phyloP scores from a whole-genome alignment of 1,139 yeast species.

The Candida smagusa region DNA sequence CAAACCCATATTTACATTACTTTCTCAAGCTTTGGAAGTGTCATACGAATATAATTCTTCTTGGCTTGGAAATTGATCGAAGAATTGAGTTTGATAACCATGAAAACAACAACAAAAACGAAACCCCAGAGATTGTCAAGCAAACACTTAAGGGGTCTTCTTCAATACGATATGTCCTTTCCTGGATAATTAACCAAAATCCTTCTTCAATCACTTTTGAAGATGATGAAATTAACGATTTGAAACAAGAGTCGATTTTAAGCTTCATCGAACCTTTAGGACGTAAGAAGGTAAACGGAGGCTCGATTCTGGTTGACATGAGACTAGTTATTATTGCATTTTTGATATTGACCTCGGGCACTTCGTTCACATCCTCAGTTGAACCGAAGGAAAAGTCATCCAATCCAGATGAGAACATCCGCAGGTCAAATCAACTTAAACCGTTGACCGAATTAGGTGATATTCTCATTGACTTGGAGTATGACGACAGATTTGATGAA shows the following conservation, averaged over 20 bases:
- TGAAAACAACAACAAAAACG: slow-evolving; percentile 22
- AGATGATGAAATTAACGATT: slow-evolving; percentile 28
- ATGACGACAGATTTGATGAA: slow-evolving; percentile 69
- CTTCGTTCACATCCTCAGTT: slow-evolving; percentile 10
- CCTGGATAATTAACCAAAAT: slow-evolving; percentile 53
- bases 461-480: slow-evolving; percentile 53
- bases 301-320: slow-evolving; percentile 53
- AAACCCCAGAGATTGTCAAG: slow-evolving; percentile 50
- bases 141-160: slow-evolving; percentile 61
- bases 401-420: slow-evolving; percentile 12
- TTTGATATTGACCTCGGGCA: slow-evolving; percentile 25
- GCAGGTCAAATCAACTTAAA: slow-evolving; percentile 22
- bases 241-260: slow-evolving; percentile 50
- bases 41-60: slow-evolving; percentile 52
- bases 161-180: slow-evolving; percentile 58
- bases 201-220: slow-evolving; percentile 28
- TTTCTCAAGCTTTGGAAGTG: slow-evolving; percentile 63
- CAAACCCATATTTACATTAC: slow-evolving; percentile 59
- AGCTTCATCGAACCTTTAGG: slow-evolving; percentile 63
- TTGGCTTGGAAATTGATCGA: slow-evolving; percentile 65
- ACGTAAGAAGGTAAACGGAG: slow-evolving; percentile 54
- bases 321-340: slow-evolving; percentile 33
- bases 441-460: slow-evolving; percentile 46
- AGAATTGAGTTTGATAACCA: slow-evolving; percentile 48
- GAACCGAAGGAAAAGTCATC: slow-evolving; percentile 6